A percentile compares a stretch with the other conserved stretches of the same genome.
phyloP scores from a whole-genome alignment of 164 flowering plant species.

The Paratinospora sagittata region DNA sequence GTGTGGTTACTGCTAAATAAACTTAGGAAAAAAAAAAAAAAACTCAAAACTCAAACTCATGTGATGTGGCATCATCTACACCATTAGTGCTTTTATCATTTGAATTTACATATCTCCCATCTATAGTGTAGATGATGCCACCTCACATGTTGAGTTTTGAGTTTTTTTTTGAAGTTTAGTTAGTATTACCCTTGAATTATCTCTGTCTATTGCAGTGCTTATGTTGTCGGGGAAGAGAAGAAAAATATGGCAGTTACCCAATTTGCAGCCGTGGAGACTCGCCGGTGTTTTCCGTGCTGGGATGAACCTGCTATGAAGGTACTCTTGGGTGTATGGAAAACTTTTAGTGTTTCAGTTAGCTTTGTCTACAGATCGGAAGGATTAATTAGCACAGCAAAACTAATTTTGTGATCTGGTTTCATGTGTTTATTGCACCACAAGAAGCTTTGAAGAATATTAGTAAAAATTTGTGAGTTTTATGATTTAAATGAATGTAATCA shows the following conservation, averaged over 20 bases:
- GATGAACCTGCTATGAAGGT: conserved; percentile 99
- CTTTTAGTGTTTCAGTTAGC: not conserved
- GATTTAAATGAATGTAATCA: not conserved
- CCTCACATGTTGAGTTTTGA: no score
- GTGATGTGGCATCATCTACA: no score
- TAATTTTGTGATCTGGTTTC: not conserved
- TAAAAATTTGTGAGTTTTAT: not conserved
- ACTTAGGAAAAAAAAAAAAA: no score
- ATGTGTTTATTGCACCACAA: not conserved
- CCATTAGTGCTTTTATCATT: no score
- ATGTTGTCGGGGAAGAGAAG: conserved; percentile 50
- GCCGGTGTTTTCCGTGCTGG: conserved; percentile 99
- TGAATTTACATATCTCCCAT: no score
- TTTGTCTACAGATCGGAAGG: not conserved
- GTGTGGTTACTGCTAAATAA: no score
- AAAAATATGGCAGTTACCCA: conserved; percentile 97
- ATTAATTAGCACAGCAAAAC: not conserved
- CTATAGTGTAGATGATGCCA: no score
- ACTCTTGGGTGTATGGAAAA: not conserved
- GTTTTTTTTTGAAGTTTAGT: not conserved
- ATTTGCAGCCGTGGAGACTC: conserved; percentile 91
- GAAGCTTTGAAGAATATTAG: not conserved
- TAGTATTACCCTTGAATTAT: no score
- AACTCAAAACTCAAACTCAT: no score
- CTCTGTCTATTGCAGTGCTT: not conserved